phyloP scores from a whole-genome alignment of 495 filamentous ascomycete genomes.

The Saxophila tyrrhenica region DNA sequence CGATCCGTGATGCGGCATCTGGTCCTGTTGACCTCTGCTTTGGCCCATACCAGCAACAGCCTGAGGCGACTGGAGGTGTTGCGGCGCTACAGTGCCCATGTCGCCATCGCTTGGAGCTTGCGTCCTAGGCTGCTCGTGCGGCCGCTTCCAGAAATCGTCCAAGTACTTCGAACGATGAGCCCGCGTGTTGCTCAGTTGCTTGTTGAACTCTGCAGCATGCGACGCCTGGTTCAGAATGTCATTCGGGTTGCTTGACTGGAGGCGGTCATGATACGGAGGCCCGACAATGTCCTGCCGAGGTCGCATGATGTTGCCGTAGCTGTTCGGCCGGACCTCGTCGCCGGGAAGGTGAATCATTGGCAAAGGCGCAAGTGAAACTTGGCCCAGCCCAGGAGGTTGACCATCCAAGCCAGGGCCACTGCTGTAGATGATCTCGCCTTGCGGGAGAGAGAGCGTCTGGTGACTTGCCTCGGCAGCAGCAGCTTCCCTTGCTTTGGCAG shows the following conservation, averaged over 20 bases:
- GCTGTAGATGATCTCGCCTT: slow-evolving; percentile 72
- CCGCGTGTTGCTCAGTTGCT: slow-evolving; percentile 61
- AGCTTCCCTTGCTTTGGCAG: slow-evolving; percentile 75
- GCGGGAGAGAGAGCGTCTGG: slow-evolving; percentile 44
- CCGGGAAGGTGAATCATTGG: slow-evolving; percentile 77
- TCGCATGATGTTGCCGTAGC: slow-evolving; percentile 73
- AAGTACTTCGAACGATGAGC: slow-evolving; percentile 63
- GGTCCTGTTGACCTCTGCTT: slow-evolving; percentile 14
- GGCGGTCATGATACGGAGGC: slow-evolving; percentile 77
- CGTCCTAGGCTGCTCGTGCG: slow-evolving; percentile 52
- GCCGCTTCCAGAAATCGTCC: slow-evolving; percentile 63
- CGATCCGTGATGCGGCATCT: slow-evolving; percentile 30
- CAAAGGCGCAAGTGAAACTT: slow-evolving; percentile 55
- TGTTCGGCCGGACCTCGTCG: slow-evolving; percentile 65
- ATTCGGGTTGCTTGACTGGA: slow-evolving; percentile 61
- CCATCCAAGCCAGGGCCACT: slow-evolving; percentile 48
- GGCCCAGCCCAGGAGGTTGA: slow-evolving; percentile 28
- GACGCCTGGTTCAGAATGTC: slow-evolving; percentile 82
- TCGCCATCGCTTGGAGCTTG: slow-evolving; percentile 33
- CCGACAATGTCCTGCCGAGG: slow-evolving; percentile 84
- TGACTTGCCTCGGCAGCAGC: slow-evolving; percentile 45
- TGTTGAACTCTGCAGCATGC: slow-evolving; percentile 85
- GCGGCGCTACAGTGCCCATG: slow-evolving; percentile 35
- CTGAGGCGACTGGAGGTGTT: slow-evolving; percentile 18
- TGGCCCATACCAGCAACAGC: slow-evolving; percentile 16